A percentile compares a stretch with the other conserved stretches of the same genome.
Conservation (phyloP, 1,139 yeast species). For the Debaryomyces singareniensis region DNA sequence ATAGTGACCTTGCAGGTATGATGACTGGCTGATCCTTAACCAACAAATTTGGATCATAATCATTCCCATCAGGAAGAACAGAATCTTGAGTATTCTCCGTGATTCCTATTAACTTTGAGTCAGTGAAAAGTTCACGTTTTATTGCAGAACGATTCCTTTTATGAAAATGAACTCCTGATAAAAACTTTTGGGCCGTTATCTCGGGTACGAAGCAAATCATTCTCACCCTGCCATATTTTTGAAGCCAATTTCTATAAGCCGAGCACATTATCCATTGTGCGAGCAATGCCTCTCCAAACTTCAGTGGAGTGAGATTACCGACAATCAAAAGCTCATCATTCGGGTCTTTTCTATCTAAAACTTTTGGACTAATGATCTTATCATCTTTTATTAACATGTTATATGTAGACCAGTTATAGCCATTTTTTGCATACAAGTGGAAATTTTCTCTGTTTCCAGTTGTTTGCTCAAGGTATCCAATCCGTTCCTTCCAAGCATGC, state of each 20-base stretch:
- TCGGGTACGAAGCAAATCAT: conserved; percentile 62
- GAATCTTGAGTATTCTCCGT: conserved; percentile 19
- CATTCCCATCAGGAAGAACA: conserved; percentile 19
- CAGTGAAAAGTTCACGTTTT: conserved; percentile 55
- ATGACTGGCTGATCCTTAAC: conserved; percentile 34
- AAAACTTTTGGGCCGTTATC: conserved; percentile 53
- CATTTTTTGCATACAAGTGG: conserved; percentile 33
- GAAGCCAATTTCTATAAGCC: conserved; percentile 69
- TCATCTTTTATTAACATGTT: conserved; percentile 34
- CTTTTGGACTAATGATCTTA: conserved; percentile 33
- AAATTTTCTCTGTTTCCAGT: conserved; percentile 26
- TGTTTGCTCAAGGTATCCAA: conserved; percentile 14
- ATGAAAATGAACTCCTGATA: conserved; percentile 41
- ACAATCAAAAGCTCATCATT: conserved; percentile 59
- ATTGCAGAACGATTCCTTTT: conserved; percentile 54
- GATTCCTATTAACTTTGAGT: conserved; percentile 45
- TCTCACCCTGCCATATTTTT: conserved; percentile 64
- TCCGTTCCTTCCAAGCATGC: conserved; percentile 20
- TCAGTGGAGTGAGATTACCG: conserved; percentile 52
- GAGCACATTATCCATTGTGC: conserved; percentile 76
- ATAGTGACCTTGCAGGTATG: conserved; percentile 16
- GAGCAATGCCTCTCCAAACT: conserved; percentile 58
- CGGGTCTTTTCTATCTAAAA: conserved; percentile 36
- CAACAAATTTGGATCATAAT: conserved; percentile 33
- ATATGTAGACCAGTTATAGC: conserved; percentile 64